These are phyloP conservation scores for Juncus inflexus DNA, from an alignment of 176 grass and related monocot species.

Conservation along the genomic window DNA sequence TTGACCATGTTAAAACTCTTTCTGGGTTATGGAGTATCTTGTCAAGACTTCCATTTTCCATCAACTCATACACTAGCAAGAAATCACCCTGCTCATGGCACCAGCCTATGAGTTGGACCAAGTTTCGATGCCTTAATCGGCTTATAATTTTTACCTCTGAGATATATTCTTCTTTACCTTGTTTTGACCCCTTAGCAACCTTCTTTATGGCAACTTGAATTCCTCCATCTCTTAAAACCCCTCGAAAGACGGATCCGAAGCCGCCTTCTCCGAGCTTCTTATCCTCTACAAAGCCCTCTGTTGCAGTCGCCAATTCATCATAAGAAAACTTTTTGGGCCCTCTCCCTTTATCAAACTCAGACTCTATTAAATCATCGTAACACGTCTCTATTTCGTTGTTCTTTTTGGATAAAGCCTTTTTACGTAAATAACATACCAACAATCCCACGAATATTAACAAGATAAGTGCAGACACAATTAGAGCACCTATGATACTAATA, in stretches of 20 bases:
- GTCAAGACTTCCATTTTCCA: constrained; percentile 42
- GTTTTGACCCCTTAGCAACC: too few species aligned
- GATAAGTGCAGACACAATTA: neutral
- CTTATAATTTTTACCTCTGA: too few species aligned
- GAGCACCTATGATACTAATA: neutral
- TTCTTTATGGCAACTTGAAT: too few species aligned
- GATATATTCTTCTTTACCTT: too few species aligned
- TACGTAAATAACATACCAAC: neutral
- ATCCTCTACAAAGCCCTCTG: constrained; percentile 28
- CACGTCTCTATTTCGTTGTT: neutral
- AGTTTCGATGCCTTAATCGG: too few species aligned
- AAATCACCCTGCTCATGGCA: too few species aligned
- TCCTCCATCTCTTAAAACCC: too few species aligned
- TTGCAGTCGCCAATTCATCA: constrained; percentile 28
- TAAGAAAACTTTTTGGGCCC: constrained; percentile 30
- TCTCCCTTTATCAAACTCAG: constrained; percentile 15
- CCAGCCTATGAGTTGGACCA: too few species aligned
- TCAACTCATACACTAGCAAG: too few species aligned
- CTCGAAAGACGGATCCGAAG: too few species aligned
- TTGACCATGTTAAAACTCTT: constrained; percentile 12
- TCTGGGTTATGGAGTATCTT: constrained; percentile 38
- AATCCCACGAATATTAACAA: neutral
- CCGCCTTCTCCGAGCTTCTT: constrained; percentile 68
- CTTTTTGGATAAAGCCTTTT: neutral
- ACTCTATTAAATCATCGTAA: constrained; percentile 1